A percentile compares a stretch with the other conserved stretches of the same genome.
Conservation (phyloP, 345 rosid genomes). For the Zanthoxylum bungeanum region DNA sequence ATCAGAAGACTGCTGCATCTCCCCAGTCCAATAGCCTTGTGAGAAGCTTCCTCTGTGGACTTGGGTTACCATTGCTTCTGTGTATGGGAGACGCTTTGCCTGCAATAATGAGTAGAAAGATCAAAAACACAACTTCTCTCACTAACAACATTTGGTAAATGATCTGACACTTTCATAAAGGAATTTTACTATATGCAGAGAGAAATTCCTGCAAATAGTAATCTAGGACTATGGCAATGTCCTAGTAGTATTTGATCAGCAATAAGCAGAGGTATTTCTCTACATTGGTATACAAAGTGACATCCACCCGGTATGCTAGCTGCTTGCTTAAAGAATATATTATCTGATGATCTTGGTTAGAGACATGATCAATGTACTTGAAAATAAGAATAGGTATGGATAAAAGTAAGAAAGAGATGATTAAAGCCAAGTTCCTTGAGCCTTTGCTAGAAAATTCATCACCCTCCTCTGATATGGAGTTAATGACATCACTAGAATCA, state of each 20-base stretch:
- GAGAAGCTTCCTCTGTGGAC: conserved; percentile 47
- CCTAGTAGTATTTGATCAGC: not conserved
- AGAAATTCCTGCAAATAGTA: not conserved
- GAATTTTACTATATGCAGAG: not conserved
- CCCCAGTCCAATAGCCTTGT: conserved; percentile 69
- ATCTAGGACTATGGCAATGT: not conserved
- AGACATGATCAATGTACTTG: conserved; percentile 48
- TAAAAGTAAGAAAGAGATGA: conserved; percentile 40
- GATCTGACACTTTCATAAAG: not conserved
- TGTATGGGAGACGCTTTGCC: conserved; percentile 70
- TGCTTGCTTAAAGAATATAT: conserved; percentile 43
- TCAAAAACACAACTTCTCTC: not conserved
- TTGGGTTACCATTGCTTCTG: conserved; percentile 38
- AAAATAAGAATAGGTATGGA: conserved; percentile 41
- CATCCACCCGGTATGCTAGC: conserved; percentile 55
- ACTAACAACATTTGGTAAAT: not conserved
- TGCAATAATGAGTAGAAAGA: conserved; percentile 22
- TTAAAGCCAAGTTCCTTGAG: conserved; percentile 48
- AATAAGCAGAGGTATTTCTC: not conserved
- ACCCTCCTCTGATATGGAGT: conserved; percentile 21
- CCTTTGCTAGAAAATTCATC: conserved; percentile 27
- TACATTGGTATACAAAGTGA: not conserved
- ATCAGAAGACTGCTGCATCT: conserved; percentile 80
- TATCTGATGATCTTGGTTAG: conserved; percentile 46
- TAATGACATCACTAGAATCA: conserved; percentile 22